Percentiles rank a stretch among this genome's conserved stretches.
phyloP scores from a whole-genome alignment of 345 rosid species.

The Ailanthus altissimus region DNA sequence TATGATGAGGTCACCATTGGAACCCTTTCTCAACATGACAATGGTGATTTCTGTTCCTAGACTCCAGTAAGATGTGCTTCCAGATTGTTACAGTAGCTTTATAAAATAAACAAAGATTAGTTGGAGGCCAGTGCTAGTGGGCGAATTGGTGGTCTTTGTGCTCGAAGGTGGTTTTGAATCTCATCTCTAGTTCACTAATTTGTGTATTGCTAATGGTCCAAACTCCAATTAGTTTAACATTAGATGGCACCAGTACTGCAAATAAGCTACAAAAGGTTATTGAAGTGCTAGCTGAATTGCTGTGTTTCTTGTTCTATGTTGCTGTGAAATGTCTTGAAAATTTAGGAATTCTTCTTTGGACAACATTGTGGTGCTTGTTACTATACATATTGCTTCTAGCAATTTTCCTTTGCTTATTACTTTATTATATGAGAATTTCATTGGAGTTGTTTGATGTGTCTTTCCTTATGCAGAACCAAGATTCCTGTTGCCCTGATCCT shows the following conservation, averaged over 20 bases:
- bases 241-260: background rate
- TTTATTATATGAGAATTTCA: background rate
- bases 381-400: background rate
- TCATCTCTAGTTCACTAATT: background rate
- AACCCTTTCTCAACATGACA: background rate
- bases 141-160: background rate
- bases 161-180: background rate
- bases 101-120: background rate
- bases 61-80: background rate
- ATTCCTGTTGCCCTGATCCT: constrained; percentile 61
- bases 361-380: background rate
- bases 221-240: background rate
- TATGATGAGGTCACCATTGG: background rate
- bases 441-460: constrained; percentile 16
- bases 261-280: background rate
- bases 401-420: background rate
- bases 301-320: background rate
- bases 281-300: background rate
- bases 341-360: background rate
- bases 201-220: background rate
- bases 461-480: constrained; percentile 49
- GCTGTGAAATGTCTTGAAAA: background rate
- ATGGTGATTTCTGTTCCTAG: background rate
- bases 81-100: background rate
- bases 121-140: background rate